Conservation (phyloP, 352 stramenopile genomes). For the Pelagophyceae sp. region DNA sequence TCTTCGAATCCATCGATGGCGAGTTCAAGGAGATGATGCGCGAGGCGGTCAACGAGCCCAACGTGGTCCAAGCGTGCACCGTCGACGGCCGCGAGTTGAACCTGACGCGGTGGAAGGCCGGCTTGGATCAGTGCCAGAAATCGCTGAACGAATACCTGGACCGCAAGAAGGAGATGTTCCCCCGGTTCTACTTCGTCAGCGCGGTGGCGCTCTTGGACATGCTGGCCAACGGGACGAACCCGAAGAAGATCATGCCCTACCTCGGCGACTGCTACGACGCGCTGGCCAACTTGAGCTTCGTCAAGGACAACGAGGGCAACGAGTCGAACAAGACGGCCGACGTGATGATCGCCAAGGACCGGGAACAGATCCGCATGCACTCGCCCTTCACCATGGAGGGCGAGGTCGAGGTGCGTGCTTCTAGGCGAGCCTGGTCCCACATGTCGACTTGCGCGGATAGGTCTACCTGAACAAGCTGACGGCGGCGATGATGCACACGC, state of each 20-base stretch:
- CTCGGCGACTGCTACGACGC: conserved; percentile 94
- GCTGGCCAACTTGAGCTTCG: conserved; percentile 62
- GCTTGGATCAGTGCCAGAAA: conserved; percentile 88
- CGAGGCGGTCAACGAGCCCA: conserved; percentile 49
- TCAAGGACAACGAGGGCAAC: conserved; percentile 43
- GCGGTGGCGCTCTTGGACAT: conserved; percentile 86
- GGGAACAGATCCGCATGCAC: conserved; percentile 71
- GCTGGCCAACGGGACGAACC: conserved; percentile 87
- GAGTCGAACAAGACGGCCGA: conserved; percentile 59
- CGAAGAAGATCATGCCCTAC: conserved; percentile 93
- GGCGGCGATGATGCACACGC: conserved; percentile 71
- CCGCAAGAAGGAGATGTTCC: conserved; percentile 90
- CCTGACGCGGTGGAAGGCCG: conserved; percentile 64
- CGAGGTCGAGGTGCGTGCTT: conserved; percentile 68
- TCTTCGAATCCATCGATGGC: conserved; percentile 59
- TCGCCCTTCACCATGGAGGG: conserved; percentile 58
- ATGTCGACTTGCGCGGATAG: too few relatives aligned
- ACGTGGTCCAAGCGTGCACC: conserved; percentile 53
- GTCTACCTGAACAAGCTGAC: conserved; percentile 90
- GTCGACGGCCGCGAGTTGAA: conserved; percentile 64
- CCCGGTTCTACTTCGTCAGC: conserved; percentile 92
- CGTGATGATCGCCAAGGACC: conserved; percentile 89
- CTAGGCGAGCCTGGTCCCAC: too few relatives aligned
- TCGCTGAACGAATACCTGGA: conserved; percentile 89
- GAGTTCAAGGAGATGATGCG: conserved; percentile 68